Evolutionary conservation across 495 filamentous ascomycete species (phyloP), one percentile per base, ranked within the genome.

Genomic region (Chlorociboria aeruginascens): DNA sequence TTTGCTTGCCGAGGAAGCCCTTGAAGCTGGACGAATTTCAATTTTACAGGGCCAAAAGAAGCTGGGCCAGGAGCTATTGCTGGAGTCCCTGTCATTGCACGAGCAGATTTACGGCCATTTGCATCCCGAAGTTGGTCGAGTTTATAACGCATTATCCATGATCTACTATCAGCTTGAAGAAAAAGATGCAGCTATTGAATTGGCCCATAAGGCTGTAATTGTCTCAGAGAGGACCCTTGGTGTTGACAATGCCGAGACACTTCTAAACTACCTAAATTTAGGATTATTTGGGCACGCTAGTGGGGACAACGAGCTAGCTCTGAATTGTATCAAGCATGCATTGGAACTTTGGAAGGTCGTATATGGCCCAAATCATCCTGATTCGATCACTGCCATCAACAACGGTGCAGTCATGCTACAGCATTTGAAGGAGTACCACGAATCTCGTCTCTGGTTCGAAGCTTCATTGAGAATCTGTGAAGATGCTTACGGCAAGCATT

Each of bases 341-440:
- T 78, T 99, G 59, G 82, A 92, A 55, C 72, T 97, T 47, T 96
- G 89, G 90, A 95, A 96, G 72, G 75, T 96, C 62, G 88, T 96
- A 61, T 97, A 95, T 60, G 93, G 93, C 37, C 66, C 79, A 10
- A 82, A 85, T 60, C 93, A 99, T 66, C 93, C 93, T 2, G 93
- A 99, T 65, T 92, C 87, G 12, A 95, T 97, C 67, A 99, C 93
- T 10, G 96, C 93, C 30, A 82, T 97, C 66, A 99, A 97, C 75
- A 99, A 99, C 62, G 89, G 86, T 11, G 93, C 93, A 10, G 92
- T 97, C 28, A 99, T 99, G 93, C 78, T 97, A 40, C 93, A 97
- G 68, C 79, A 85, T 47, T 72, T 95, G 57, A 89, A 94, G 70
- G 78, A 83, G 40, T 99, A 89, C 72, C 77, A 83, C 50, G 87